Base-by-base conservation (phyloP, 257 asterid genomes). In the Jacaranda mimosifolia region DNA sequence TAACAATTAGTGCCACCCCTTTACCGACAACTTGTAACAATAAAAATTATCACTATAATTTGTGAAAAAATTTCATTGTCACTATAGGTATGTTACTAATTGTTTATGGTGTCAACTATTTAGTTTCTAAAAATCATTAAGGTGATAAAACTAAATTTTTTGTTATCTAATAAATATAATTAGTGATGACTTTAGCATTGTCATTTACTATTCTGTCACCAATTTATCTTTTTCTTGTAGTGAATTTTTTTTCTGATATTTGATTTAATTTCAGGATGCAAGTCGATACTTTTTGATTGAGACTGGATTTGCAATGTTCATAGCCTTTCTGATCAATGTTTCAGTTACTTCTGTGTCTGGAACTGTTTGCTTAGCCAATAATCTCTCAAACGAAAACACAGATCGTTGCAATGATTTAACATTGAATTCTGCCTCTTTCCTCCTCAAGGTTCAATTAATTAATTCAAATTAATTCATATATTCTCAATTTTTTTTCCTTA, bases 341-440 rank as follows among this genome's bases (percentile, higher is more conserved):
- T 86, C 98, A 0, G 83, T 95, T 14, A 63, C 92, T 17, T 85
- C 98, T 7, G 99, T 95, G 0, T 84, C 98, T 0, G 99, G 92
- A 11, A 80, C 97, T 1, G 98, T 95, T 81, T 95, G 99, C 57
- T 69, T 58, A 1, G 90, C 78, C 26, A 42, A 70, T n/a, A 36
- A 85, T 64, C 66, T 91, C 45, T 76, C 92, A 0, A 0, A 55
- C 6, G 86, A 86, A 0, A 70, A 84, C 21, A 7, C 66, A 11
- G 86, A 90, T 14, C 83, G 74, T 18, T 95, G 99, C 80, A 86
- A 56, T 10, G 90, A 91, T 55, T 77, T 95, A 53, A 88, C 98
- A 2, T 92, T 94, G 42, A 88, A 95, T 48, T 88, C 96, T 43
- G 99, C 99, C 21, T 91, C 99, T 21, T 95, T 95, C 80, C 93